Evolutionary conservation across 495 filamentous ascomycete genomes (phyloP), one percentile per base, ranked within the genome.

Genomic region (Penicilliopsis zonata): DNA sequence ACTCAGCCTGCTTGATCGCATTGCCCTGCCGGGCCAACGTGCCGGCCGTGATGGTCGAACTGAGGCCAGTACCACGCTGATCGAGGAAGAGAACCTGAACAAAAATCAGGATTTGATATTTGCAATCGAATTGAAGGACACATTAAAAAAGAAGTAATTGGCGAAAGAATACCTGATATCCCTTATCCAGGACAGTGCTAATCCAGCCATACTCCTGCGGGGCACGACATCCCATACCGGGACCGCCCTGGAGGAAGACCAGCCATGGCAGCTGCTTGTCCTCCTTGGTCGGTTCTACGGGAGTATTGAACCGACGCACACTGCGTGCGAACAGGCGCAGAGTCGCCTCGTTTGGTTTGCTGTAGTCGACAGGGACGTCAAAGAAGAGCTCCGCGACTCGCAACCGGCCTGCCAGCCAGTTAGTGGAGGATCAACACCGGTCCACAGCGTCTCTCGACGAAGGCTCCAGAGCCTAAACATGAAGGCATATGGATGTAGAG

Each of bases 61-160:
- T 88, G 22, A 93, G 55, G 2, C 88, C 88, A 14, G 85, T 93
- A 8, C 88, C 88, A 35, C 88, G 73, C 43, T 92, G 85, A 50
- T 96, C 88, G 2, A 96, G 64, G 35, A 78, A 80, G 7, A 96
- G 67, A 16, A 94, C 54, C 59, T 90, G 65, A 12, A 27, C 4
- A 13, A 12, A n/a, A n/a, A n/a, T n/a, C n/a, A n/a, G n/a, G n/a
- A n/a, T n/a, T n/a, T n/a, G n/a, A n/a, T n/a, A n/a, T 13, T 18
- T 28, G 8, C 9, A 9, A 29, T 28, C 31, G 14, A 40, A 16
- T n/a, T 2, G 16, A n/a, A 9, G 0, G 4, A 1, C 30, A 4
- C 4, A 31, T 28, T 19, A 34, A 1, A 18, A 13, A 18, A 13
- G 14, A 13, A 28, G 20, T 2, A 3, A 18, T 7, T 31, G 22